Base-by-base conservation (phyloP, 495 filamentous ascomycete genomes). In the Poronia punctata region DNA sequence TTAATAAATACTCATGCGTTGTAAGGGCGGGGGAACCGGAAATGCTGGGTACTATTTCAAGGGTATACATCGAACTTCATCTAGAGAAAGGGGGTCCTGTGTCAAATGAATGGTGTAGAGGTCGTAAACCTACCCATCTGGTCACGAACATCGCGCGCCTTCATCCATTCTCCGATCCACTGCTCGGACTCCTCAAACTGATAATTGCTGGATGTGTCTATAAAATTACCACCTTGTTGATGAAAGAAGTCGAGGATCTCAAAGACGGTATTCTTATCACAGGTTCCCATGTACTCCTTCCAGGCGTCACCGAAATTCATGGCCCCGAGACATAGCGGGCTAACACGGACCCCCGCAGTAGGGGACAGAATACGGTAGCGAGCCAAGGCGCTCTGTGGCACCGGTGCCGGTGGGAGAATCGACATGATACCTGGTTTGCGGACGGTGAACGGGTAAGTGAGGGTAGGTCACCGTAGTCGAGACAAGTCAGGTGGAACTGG, bases 81-180 rank as follows among this genome's bases (percentile, higher is more conserved):
- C n/a, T n/a, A n/a, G n/a, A n/a, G n/a, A n/a, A n/a, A n/a, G n/a
- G n/a, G n/a, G n/a, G n/a, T n/a, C n/a, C n/a, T n/a, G n/a, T n/a
- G n/a, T n/a, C n/a, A n/a, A n/a, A n/a, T n/a, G n/a, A n/a, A n/a
- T n/a, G n/a, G n/a, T n/a, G n/a, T n/a, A n/a, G n/a, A n/a, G n/a
- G 24, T 5, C 7, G 10, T 19, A 20, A 15, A 48, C 54, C 25
- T 52, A 64, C 60, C 47, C 57, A 66, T 63, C 45, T 65, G 50
- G 14, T 68, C 59, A 29, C 64, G 62, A 21, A 52, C 50, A 11
- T 59, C 59, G 1, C 64, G 58, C 17, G 57, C 59, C 51, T 53
- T 63, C 71, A 88, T 78, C 84, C 84, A 88, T 44, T 88, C 84
- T 12, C 84, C 84, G 35, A 90, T 63, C 82, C 80, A 86, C 3